A percentile compares a stretch with the other conserved stretches of the same genome.
These are phyloP conservation scores for Hymenoscyphus albidus DNA, from an alignment of 2,329 filamentous ascomycete species.

Conservation along the genomic window DNA sequence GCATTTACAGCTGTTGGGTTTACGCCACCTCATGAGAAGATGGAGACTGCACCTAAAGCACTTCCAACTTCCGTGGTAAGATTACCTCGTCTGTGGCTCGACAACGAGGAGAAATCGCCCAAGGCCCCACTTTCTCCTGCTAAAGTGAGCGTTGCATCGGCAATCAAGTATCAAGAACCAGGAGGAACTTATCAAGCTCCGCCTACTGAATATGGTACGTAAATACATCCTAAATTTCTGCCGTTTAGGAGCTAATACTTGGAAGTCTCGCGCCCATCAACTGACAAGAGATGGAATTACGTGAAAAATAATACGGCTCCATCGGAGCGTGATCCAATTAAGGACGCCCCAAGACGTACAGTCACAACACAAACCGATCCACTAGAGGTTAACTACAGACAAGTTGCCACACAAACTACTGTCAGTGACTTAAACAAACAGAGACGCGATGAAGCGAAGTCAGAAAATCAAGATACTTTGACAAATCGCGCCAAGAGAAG, in stretches of 20 bases:
- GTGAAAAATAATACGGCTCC: not conserved
- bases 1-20: slow-evolving; percentile 17
- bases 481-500: not conserved
- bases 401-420: not conserved
- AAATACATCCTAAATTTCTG: not conserved
- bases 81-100: slow-evolving; percentile 30
- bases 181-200: not conserved
- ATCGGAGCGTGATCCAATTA: not conserved
- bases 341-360: not conserved
- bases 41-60: slow-evolving; percentile 2
- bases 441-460: not conserved
- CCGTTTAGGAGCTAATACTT: not conserved
- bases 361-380: slow-evolving; percentile 3
- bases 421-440: not conserved
- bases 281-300: not conserved
- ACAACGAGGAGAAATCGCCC: slow-evolving; percentile 19
- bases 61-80: slow-evolving; percentile 15
- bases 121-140: slow-evolving; percentile 10
- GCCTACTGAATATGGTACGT: not conserved
- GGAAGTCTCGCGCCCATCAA: not conserved
- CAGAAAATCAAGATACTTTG: not conserved
- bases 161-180: not conserved
- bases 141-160: slow-evolving; percentile 4
- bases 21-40: slow-evolving; percentile 14
- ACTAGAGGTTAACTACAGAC: not conserved